phyloP scores from a whole-genome alignment of 1,139 yeast genomes.

The Hyphopichia pseudoburtonii region DNA sequence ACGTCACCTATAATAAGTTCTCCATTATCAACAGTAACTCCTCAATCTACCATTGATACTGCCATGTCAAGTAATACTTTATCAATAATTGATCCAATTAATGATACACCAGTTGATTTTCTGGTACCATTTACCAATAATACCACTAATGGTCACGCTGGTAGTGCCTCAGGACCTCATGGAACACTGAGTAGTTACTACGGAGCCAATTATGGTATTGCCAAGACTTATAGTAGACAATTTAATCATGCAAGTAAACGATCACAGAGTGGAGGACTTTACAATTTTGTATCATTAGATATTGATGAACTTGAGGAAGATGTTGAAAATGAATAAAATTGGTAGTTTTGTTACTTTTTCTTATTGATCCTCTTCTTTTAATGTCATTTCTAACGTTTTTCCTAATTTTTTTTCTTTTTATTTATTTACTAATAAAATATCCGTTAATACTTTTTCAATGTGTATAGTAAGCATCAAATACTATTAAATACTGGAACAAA shows the following conservation, averaged over 20 bases:
- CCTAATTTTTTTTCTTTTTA: neutral
- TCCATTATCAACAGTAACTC: conserved; percentile 36
- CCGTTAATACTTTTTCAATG: too few relatives aligned
- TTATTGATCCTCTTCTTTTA: neutral
- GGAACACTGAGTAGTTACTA: neutral
- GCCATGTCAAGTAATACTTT: conserved; percentile 17
- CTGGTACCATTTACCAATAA: conserved; percentile 23
- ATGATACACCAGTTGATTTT: conserved; percentile 45
- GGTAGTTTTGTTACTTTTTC: neutral
- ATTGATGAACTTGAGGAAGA: conserved; percentile 31
- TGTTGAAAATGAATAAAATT: conserved; percentile 9
- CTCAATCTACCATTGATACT: conserved; percentile 28
- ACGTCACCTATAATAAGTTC: conserved; percentile 38
- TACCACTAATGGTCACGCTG: conserved; percentile 5
- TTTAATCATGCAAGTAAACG: conserved; percentile 17
- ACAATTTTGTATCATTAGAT: conserved; percentile 22
- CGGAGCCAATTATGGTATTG: conserved; percentile 3
- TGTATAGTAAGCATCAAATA: too few relatives aligned
- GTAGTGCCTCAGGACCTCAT: neutral
- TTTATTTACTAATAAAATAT: too few relatives aligned
- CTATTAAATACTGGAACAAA: too few relatives aligned
- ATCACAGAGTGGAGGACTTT: conserved; percentile 24
- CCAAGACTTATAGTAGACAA: neutral
- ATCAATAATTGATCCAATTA: conserved; percentile 38
- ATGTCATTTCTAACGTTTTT: neutral